These are phyloP conservation scores for Apostasia shenzhenica DNA, from an alignment of 106 monocot genomes.

Conservation along the genomic window DNA sequence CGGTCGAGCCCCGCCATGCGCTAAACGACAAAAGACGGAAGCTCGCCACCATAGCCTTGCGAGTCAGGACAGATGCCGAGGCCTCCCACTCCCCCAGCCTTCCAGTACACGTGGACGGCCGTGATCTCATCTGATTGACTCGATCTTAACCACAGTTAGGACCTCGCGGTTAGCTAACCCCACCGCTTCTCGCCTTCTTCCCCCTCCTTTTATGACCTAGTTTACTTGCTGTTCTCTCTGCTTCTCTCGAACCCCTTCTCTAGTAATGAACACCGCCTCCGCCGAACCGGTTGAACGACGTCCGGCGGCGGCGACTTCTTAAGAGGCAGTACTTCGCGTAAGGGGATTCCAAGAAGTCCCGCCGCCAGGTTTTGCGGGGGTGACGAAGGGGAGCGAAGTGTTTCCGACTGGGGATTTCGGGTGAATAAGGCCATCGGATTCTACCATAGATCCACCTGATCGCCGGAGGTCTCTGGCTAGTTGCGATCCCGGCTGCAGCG, in stretches of 20 bases:
- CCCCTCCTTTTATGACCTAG: not conserved
- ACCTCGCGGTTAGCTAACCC: not conserved
- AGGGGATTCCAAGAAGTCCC: too few species aligned
- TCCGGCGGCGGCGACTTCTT: too few species aligned
- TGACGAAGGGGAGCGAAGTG: too few species aligned
- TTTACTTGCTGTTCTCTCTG: too few species aligned
- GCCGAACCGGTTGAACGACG: too few species aligned
- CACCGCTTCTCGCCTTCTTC: not conserved
- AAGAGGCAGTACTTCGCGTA: too few species aligned
- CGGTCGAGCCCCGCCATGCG: not conserved
- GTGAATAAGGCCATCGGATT: too few species aligned
- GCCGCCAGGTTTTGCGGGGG: too few species aligned
- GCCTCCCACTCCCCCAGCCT: not conserved
- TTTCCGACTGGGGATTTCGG: too few species aligned
- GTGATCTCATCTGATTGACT: not conserved
- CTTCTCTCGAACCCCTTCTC: not conserved
- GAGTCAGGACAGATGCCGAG: not conserved
- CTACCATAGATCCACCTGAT: too few species aligned
- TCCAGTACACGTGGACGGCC: constrained; percentile 1
- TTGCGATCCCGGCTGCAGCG: not conserved
- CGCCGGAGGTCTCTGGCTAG: too few species aligned
- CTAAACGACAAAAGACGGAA: constrained; percentile 6
- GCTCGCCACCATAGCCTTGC: not conserved
- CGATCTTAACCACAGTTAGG: not conserved
- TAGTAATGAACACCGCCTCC: not conserved